A percentile compares a stretch with the other conserved stretches of the same genome.
phyloP scores from a whole-genome alignment of 129 eudicot species.

The Deinandra increscens region DNA sequence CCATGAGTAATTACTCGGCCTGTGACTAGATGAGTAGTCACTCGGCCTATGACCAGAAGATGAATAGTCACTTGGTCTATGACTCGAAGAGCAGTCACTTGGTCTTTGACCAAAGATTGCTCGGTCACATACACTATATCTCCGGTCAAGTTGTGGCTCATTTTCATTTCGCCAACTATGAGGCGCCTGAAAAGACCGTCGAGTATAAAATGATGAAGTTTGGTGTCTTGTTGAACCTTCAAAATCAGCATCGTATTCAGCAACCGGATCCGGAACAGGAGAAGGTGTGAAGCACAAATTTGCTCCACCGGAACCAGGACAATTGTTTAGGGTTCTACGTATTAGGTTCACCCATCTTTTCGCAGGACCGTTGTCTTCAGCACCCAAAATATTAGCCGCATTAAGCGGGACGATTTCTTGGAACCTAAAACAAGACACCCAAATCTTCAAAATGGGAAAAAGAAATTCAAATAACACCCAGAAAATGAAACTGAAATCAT shows the following conservation, averaged over 20 bases:
- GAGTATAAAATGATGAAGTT: constrained; percentile 47
- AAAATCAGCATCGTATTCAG: constrained; percentile 82
- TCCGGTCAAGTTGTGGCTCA: constrained; percentile 66
- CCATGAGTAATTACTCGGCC: constrained; percentile 51
- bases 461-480: not conserved
- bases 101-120: constrained; percentile 81
- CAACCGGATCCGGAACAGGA: constrained; percentile 77
- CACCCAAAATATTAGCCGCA: constrained; percentile 82
- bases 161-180: constrained; percentile 53
- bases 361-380: constrained; percentile 97
- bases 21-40: constrained; percentile 51
- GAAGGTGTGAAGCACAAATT: constrained; percentile 70
- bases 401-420: constrained; percentile 94
- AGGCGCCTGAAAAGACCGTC: constrained; percentile 84
- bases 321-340: constrained; percentile 59
- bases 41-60: constrained; percentile 60
- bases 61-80: constrained; percentile 57
- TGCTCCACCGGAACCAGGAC: constrained; percentile 56
- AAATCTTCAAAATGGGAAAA: not conserved
- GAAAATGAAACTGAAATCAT: constrained; percentile 2
- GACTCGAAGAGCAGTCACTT: constrained; percentile 58
- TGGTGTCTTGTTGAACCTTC: constrained; percentile 73
- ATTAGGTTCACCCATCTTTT: constrained; percentile 74
- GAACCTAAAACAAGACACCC: constrained; percentile 40
- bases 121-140: constrained; percentile 88